Evolutionary conservation across 331 rosid genomes (phyloP).

Genomic region (Erythrophleum ivorense): DNA sequence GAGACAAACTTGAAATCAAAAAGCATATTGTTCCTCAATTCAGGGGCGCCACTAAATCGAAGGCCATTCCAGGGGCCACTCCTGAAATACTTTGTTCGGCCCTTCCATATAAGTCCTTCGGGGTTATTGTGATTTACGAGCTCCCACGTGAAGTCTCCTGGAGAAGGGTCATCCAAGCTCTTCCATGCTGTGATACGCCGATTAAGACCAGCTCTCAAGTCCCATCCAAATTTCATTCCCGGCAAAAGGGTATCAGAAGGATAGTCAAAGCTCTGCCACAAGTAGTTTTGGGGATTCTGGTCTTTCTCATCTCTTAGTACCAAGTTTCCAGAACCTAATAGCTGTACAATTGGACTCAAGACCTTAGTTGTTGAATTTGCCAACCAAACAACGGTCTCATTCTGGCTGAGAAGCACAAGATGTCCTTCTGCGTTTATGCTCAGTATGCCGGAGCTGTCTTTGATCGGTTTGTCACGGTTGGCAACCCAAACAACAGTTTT

Average conservation of each 20-base stretch:
- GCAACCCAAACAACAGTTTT: constrained; percentile 56
- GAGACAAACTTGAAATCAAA: background rate
- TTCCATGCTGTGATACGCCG: constrained; percentile 42
- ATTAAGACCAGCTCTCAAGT: constrained; percentile 35
- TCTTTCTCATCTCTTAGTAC: constrained; percentile 42
- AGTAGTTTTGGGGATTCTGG: constrained; percentile 18
- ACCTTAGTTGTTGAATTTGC: constrained; percentile 35
- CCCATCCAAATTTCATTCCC: constrained; percentile 52
- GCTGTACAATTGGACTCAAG: constrained; percentile 26
- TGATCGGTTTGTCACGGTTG: constrained; percentile 43
- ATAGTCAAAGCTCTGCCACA: constrained; percentile 41
- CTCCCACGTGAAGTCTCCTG: constrained; percentile 33
- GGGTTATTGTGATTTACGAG: constrained; percentile 38
- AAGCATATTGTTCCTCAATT: background rate
- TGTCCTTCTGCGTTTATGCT: constrained; percentile 33
- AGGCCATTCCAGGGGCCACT: constrained; percentile 7
- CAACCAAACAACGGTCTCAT: constrained; percentile 44
- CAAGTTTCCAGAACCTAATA: constrained; percentile 49
- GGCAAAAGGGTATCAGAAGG: constrained; percentile 40
- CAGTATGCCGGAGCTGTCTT: constrained; percentile 33
- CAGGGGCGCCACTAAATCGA: background rate
- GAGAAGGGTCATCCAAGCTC: constrained; percentile 47
- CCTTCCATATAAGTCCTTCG: constrained; percentile 6
- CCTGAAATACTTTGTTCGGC: background rate
- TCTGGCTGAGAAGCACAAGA: constrained; percentile 38